Percentiles rank a stretch among this genome's conserved stretches.
Conservation (phyloP, 2,329 filamentous ascomycete species). For the Colletotrichum echinochloae region DNA sequence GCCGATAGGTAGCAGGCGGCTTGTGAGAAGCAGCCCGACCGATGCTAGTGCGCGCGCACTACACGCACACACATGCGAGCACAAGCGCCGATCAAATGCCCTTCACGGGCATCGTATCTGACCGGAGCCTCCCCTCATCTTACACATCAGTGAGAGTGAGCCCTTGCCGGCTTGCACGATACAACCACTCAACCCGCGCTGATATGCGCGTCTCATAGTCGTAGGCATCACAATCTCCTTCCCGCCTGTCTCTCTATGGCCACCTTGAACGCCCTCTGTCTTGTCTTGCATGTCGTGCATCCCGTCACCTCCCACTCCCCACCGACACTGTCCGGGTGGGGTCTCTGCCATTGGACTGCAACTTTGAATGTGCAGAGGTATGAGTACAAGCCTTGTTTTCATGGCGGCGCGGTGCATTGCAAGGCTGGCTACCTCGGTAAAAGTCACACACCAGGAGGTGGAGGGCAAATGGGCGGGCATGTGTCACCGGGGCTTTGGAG, state of each 20-base stretch:
- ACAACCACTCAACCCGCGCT: background rate
- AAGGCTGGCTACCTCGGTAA: background rate
- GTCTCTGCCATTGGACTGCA: background rate
- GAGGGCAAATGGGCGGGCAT: background rate
- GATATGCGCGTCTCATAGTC: background rate
- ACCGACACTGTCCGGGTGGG: too few relatives aligned
- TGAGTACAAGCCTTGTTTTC: background rate
- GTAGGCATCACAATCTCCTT: background rate
- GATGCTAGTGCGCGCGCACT: background rate
- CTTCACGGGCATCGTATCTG: background rate
- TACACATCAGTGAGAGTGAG: background rate
- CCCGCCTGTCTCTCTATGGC: background rate
- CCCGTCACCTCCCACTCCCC: too few relatives aligned
- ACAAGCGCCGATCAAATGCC: slow-evolving; percentile 17
- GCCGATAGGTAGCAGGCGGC: background rate
- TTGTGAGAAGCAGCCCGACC: slow-evolving; percentile 12
- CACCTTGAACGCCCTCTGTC: background rate
- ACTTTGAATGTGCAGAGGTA: background rate
- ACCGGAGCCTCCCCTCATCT: background rate
- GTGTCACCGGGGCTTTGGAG: background rate
- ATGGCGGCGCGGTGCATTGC: too few relatives aligned
- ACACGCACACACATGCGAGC: background rate
- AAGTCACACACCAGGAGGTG: background rate
- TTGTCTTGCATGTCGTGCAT: slow-evolving; percentile 8
- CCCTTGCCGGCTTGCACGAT: background rate